phyloP scores from a whole-genome alignment of 2,329 filamentous ascomycete species.

The Neofusicoccum umdonicola region DNA sequence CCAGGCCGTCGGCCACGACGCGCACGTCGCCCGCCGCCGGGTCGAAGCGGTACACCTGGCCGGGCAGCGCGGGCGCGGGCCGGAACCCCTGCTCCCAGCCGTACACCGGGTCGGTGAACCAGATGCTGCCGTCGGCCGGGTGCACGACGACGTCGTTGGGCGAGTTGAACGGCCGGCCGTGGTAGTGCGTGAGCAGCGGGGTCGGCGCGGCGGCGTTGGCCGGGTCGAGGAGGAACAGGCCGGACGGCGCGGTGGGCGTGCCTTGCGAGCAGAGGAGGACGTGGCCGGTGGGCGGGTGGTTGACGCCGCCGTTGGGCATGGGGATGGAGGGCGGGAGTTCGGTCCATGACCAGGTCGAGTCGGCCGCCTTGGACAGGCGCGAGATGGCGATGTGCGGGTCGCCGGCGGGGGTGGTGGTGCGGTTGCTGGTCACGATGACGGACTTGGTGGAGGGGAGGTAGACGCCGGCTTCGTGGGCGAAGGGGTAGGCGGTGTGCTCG shows the following conservation, averaged over 20 bases:
- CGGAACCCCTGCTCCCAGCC: conserved; percentile 26
- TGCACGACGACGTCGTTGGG: conserved; percentile 41
- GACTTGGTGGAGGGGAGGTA: conserved; percentile 32
- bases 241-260: conserved; percentile 17
- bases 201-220: conserved; percentile 22
- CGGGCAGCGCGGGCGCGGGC: conserved; percentile 24
- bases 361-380: conserved; percentile 7
- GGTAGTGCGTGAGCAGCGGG: conserved; percentile 43
- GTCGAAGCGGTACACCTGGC: conserved; percentile 39
- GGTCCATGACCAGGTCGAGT: background rate
- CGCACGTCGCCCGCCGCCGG: conserved; percentile 26
- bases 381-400: conserved; percentile 23
- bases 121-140: conserved; percentile 38
- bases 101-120: conserved; percentile 46
- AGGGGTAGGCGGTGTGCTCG: conserved; percentile 31
- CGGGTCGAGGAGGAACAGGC: conserved; percentile 23
- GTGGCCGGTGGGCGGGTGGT: conserved; percentile 26
- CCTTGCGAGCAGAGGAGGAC: conserved; percentile 35
- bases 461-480: conserved; percentile 50
- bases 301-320: conserved; percentile 29
- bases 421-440: conserved; percentile 42
- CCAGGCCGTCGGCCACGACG: conserved; percentile 38
- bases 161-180: conserved; percentile 43
- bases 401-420: conserved; percentile 19
- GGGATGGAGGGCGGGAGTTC: background rate